Evolutionary conservation across 371 early-diverging fungal genomes (phyloP).

Genomic region (Syncephalastrum racemosum): DNA sequence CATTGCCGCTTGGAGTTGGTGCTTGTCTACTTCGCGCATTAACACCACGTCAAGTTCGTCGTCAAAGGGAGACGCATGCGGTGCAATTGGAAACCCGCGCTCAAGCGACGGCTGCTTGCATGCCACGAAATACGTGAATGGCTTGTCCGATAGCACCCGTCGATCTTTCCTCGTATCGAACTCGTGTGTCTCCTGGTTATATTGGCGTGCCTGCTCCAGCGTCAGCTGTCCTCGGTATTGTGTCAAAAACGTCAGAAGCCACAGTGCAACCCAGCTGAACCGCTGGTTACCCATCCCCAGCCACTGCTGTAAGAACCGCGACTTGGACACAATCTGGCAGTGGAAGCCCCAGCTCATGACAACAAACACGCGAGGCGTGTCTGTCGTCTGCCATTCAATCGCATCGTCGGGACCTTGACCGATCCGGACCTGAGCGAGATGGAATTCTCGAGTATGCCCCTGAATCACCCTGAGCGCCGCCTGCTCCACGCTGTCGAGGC

Average conservation of each 20-base stretch:
- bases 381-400: background rate
- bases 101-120: conserved; percentile 44
- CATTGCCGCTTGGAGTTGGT: conserved; percentile 27
- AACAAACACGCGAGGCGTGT: conserved; percentile 25
- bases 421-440: conserved; percentile 30
- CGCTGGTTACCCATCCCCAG: conserved; percentile 39
- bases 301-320: conserved; percentile 32
- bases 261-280: conserved; percentile 39
- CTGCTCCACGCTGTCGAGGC: conserved; percentile 28
- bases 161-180: background rate
- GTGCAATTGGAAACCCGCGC: conserved; percentile 42
- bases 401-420: conserved; percentile 15
- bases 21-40: conserved; percentile 25
- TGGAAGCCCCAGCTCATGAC: conserved; percentile 56
- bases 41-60: conserved; percentile 38
- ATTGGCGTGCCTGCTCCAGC: conserved; percentile 13
- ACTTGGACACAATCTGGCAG: conserved; percentile 47
- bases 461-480: conserved; percentile 35
- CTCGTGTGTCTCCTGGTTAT: conserved; percentile 2
- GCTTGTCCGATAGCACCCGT: conserved; percentile 7
- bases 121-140: conserved; percentile 44
- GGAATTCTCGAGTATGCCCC: conserved; percentile 28
- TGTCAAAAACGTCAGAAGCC: conserved; percentile 27
- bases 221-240: conserved; percentile 37
- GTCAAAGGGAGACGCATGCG: conserved; percentile 35